These are phyloP conservation scores for Debaryomyces hansenii DNA, from an alignment of 805 yeast species.

Conservation along the genomic window DNA sequence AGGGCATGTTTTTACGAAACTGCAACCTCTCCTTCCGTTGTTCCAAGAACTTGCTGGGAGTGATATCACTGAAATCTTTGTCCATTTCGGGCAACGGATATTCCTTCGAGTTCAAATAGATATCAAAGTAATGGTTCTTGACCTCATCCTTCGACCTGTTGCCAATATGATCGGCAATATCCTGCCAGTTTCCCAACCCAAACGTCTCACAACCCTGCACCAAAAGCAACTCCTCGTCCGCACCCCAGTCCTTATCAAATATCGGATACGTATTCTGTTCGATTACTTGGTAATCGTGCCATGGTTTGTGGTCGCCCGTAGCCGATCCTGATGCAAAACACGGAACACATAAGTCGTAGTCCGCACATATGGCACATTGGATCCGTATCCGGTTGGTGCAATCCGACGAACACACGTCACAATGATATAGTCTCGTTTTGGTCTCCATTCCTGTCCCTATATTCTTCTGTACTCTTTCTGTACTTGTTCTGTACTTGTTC, in stretches of 20 bases:
- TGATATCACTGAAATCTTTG: slow-evolving; percentile 58
- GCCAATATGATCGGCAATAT: slow-evolving; percentile 94
- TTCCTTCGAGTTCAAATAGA: slow-evolving; percentile 64
- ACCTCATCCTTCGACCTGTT: slow-evolving; percentile 91
- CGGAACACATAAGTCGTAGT: slow-evolving; percentile 96
- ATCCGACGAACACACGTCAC: slow-evolving; percentile 96
- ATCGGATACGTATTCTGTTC: slow-evolving; percentile 96
- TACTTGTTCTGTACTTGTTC: too few relatives aligned
- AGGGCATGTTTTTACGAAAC: slow-evolving; percentile 64
- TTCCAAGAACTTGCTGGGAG: slow-evolving; percentile 68
- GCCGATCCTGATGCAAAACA: slow-evolving; percentile 86
- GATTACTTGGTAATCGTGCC: slow-evolving; percentile 86
- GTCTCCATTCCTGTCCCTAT: slow-evolving; percentile 27
- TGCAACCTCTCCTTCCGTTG: slow-evolving; percentile 72
- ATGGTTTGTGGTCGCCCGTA: slow-evolving; percentile 87
- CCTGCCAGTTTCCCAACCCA: slow-evolving; percentile 98
- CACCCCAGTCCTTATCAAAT: slow-evolving; percentile 92
- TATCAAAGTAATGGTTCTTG: slow-evolving; percentile 71
- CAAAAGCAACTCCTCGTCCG: slow-evolving; percentile 89
- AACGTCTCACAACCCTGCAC: slow-evolving; percentile 89
- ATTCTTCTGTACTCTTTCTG: too few relatives aligned
- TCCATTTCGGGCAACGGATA: slow-evolving; percentile 91
- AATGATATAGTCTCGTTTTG: slow-evolving; percentile 59
- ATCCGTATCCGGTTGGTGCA: slow-evolving; percentile 90
- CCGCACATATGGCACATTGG: slow-evolving; percentile 88